phyloP scores from a whole-genome alignment of 192 early-diverging fungal genomes.

The Funneliformis geosporum region DNA sequence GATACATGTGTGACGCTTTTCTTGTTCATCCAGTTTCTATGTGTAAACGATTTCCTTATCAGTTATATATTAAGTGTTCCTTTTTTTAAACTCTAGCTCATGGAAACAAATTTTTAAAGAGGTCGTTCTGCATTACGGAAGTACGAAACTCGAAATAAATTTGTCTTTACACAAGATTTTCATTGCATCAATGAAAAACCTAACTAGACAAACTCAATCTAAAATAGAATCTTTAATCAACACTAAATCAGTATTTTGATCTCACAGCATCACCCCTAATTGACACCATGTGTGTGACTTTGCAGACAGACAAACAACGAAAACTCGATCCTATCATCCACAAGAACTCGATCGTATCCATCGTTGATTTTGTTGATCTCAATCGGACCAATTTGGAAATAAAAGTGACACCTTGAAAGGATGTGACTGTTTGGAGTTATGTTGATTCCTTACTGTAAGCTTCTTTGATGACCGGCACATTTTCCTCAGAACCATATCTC shows the following conservation, averaged over 20 bases:
- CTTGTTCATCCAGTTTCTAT: neutral
- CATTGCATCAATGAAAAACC: conserved; percentile 2
- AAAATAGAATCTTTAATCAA: neutral
- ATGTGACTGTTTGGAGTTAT: neutral
- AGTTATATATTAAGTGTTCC: neutral
- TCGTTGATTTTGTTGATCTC: neutral
- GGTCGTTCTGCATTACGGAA: too few species aligned
- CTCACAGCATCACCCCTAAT: neutral
- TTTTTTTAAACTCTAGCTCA: neutral
- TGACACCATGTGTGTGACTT: conserved; percentile 3
- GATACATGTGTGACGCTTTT: neutral
- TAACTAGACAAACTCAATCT: neutral
- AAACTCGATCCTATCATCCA: neutral
- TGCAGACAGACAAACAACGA: conserved; percentile 8
- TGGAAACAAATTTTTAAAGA: neutral
- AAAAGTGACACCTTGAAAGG: neutral
- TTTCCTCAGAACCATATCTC: too few species aligned
- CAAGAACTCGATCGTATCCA: conserved; percentile 2
- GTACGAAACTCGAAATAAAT: neutral
- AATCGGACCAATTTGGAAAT: neutral
- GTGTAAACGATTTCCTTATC: too few species aligned
- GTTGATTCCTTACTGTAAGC: neutral
- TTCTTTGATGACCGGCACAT: too few species aligned
- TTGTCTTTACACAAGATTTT: conserved; percentile 2
- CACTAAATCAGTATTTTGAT: conserved; percentile 10